These are phyloP conservation scores for Rosa chinensis DNA, from an alignment of 306 rosid species.

Conservation along the genomic window DNA sequence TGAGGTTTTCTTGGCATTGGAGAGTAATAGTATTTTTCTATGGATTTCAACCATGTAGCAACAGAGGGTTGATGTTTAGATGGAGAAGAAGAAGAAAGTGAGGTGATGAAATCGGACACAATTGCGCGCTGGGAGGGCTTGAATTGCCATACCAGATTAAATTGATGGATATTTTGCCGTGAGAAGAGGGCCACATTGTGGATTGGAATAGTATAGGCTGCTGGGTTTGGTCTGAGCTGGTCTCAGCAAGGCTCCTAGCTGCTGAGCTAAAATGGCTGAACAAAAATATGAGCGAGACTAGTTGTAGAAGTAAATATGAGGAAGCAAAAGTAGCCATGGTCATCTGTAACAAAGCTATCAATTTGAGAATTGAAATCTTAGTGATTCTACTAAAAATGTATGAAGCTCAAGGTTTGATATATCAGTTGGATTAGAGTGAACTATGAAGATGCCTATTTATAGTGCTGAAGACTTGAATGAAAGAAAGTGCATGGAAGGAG, in stretches of 20 bases:
- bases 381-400: not conserved
- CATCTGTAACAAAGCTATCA: not conserved
- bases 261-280: conserved; percentile 40
- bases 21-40: conserved; percentile 38
- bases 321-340: conserved; percentile 21
- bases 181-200: conserved; percentile 69
- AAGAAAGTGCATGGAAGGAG: conserved; percentile 2
- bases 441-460: not conserved
- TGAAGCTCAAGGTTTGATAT: not conserved
- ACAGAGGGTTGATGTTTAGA: conserved; percentile 41
- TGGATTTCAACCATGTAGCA: conserved; percentile 52
- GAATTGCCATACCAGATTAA: conserved; percentile 81
- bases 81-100: conserved; percentile 37
- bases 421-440: not conserved
- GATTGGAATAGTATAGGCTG: conserved; percentile 45
- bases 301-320: not conserved
- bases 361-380: not conserved
- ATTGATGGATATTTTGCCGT: conserved; percentile 52
- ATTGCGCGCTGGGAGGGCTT: conserved; percentile 58
- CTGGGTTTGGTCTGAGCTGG: conserved; percentile 30
- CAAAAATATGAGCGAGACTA: conserved; percentile 23
- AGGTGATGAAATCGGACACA: conserved; percentile 61
- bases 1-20: no score
- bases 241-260: conserved; percentile 40
- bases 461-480: not conserved